A percentile compares a stretch with the other conserved stretches of the same genome.
Conservation (phyloP, 371 early-diverging fungal species). For the Mortierella sp. region DNA sequence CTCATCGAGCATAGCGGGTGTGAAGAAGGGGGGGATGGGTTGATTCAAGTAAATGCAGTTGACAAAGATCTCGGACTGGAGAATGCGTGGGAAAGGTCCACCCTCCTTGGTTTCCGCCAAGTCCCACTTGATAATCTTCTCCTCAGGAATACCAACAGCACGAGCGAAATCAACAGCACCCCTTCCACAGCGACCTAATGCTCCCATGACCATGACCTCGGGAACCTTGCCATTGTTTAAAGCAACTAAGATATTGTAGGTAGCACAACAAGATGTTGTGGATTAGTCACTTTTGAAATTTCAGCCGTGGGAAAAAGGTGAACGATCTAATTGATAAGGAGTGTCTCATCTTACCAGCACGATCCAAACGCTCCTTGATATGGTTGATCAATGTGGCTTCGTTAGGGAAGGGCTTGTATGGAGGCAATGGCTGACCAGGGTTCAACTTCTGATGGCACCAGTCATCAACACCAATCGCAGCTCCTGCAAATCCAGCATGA, state of each 20-base stretch:
- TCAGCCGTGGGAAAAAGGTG: constrained; percentile 9
- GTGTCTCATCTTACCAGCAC: constrained; percentile 66
- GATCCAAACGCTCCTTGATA: constrained; percentile 77
- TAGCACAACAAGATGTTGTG: neutral
- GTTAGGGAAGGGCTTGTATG: constrained; percentile 87
- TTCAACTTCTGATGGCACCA: constrained; percentile 87
- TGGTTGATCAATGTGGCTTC: constrained; percentile 83
- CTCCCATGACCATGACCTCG: constrained; percentile 96
- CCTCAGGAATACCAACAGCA: constrained; percentile 89
- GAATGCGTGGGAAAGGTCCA: constrained; percentile 94
- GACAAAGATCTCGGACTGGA: constrained; percentile 93
- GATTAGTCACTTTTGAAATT: constrained; percentile 19
- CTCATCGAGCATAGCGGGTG: constrained; percentile 79
- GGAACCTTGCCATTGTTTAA: constrained; percentile 76
- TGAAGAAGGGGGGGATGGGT: constrained; percentile 95
- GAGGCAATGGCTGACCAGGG: constrained; percentile 67
- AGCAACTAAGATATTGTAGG: constrained; percentile 27
- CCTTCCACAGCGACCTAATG: constrained; percentile 94
- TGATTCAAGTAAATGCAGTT: constrained; percentile 97
- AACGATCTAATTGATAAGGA: neutral
- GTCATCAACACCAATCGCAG: constrained; percentile 91
- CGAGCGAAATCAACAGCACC: constrained; percentile 91
- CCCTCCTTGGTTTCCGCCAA: constrained; percentile 93
- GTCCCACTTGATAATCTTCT: constrained; percentile 95
- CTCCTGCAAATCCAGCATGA: constrained; percentile 96